These are phyloP conservation scores for Fusarium graminum DNA, from an alignment of 2,329 filamentous ascomycete species.

Conservation along the genomic window DNA sequence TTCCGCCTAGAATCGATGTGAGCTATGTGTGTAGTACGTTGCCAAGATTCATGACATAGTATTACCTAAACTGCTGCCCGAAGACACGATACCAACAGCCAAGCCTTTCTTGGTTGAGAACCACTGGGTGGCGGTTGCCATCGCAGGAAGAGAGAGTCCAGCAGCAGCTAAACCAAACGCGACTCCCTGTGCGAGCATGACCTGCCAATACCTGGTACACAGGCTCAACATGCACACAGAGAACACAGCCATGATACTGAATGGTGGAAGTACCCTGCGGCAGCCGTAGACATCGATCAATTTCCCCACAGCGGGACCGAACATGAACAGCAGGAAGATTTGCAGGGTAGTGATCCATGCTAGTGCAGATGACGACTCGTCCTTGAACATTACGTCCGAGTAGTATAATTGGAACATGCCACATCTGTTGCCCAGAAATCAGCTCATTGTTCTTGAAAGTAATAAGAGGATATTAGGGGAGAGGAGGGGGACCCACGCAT, in stretches of 20 bases:
- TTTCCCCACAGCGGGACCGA: not conserved
- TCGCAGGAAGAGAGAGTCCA: not conserved
- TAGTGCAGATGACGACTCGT: not conserved
- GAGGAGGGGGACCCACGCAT: not conserved
- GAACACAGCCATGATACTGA: slow-evolving; percentile 3
- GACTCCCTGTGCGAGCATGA: not conserved
- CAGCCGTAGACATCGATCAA: slow-evolving; percentile 3
- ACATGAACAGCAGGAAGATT: slow-evolving; percentile 7
- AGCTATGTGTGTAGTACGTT: not conserved
- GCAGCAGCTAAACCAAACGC: not conserved
- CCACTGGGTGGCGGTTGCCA: slow-evolving; percentile 8
- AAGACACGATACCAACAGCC: slow-evolving; percentile 6
- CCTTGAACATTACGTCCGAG: slow-evolving; percentile 3
- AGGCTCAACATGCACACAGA: slow-evolving; percentile 6
- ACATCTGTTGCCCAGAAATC: not conserved
- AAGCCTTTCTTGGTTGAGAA: slow-evolving; percentile 9
- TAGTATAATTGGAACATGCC: slow-evolving; percentile 16
- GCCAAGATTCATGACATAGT: too few relatives aligned
- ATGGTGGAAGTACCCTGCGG: not conserved
- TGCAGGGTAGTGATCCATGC: slow-evolving; percentile 6
- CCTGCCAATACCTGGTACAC: slow-evolving; percentile 4
- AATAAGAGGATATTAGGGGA: not conserved
- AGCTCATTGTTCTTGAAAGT: not conserved
- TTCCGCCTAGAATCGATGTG: not conserved
- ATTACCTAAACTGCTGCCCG: slow-evolving; percentile 4